Evolutionary conservation across 305 asterid species (phyloP), one percentile per base, ranked within the genome.

Genomic region (Rubia balearica): DNA sequence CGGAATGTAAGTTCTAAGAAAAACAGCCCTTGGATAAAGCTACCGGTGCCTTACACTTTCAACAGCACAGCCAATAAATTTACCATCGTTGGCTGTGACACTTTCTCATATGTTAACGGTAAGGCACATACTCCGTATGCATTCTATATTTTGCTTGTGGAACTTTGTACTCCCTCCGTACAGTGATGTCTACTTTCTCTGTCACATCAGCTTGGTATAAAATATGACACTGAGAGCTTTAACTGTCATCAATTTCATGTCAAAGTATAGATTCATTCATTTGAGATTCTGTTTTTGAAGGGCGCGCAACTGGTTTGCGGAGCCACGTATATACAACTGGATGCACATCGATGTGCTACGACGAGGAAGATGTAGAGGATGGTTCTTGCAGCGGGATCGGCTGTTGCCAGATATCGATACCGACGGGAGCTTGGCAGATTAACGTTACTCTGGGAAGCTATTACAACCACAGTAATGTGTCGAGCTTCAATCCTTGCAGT

Each of bases 401-500:
- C 7, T 72, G 76, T 12, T 76, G 80, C 73, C 73, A 71, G 61
- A 12, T 45, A 0, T 22, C 60, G 0, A 67, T 71, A 7, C 76
- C 80, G 0, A 40, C 12, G 38, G 70, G 71, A 6, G 71, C 51
- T 7, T 33, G 43, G 71, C 14, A 36, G 10, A 22, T 64, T 40
- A 38, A 21, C 0, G 3, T 73, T 4, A 0, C 6, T 0, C 11
- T 73, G 61, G 5, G 6, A 1, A 72, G 73, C 7, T 41, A 0
- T 19, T 0, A 0, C 0, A 65, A 69, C 69, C 56, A 73, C 45
- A 13, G 16, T 17, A 0, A 2, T 1, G 70, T 75, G 13, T 1
- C 30, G 30, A 12, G n/a, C 2, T 69, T 75, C 40, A 69, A 69
- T 53, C 73, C 70, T 4, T 75, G 83, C 71, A 76, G 77, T 12